These are phyloP conservation scores for Metschnikowia koreensis DNA, from an alignment of 805 yeast genomes.

Conservation along the genomic window DNA sequence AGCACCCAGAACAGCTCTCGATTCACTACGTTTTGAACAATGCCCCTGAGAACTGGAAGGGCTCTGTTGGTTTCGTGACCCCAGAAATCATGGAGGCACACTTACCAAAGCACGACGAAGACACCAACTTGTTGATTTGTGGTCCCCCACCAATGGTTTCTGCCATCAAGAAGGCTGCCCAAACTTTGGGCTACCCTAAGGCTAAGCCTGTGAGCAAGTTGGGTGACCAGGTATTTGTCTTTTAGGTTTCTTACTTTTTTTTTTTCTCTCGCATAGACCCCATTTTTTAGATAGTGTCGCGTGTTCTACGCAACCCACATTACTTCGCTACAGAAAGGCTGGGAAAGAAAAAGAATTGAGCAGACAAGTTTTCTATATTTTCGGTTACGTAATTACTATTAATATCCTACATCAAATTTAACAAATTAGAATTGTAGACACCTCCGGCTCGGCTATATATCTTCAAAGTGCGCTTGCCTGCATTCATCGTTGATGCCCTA, in stretches of 20 bases:
- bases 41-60: slow-evolving; percentile 71
- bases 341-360: too few species aligned
- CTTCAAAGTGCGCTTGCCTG: too few species aligned
- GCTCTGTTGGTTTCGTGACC: slow-evolving; percentile 78
- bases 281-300: not conserved
- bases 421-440: too few species aligned
- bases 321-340: not conserved
- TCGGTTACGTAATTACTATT: too few species aligned
- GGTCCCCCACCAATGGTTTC: slow-evolving; percentile 94
- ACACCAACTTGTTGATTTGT: slow-evolving; percentile 74
- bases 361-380: too few species aligned
- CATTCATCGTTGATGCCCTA: too few species aligned
- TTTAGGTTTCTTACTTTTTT: slow-evolving; percentile 37
- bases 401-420: too few species aligned
- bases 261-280: not conserved
- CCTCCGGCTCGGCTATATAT: too few species aligned
- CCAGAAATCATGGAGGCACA: slow-evolving; percentile 63
- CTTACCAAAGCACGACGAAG: slow-evolving; percentile 60
- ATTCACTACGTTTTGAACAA: slow-evolving; percentile 75
- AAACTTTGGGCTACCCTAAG: slow-evolving; percentile 71
- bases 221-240: slow-evolving; percentile 87
- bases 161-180: slow-evolving; percentile 77
- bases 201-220: slow-evolving; percentile 86
- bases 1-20: slow-evolving; percentile 57
- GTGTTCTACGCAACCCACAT: not conserved